Evolutionary conservation across 495 filamentous ascomycete species (phyloP), one percentile per base, ranked within the genome.

Genomic region (Xylaria nigripes): DNA sequence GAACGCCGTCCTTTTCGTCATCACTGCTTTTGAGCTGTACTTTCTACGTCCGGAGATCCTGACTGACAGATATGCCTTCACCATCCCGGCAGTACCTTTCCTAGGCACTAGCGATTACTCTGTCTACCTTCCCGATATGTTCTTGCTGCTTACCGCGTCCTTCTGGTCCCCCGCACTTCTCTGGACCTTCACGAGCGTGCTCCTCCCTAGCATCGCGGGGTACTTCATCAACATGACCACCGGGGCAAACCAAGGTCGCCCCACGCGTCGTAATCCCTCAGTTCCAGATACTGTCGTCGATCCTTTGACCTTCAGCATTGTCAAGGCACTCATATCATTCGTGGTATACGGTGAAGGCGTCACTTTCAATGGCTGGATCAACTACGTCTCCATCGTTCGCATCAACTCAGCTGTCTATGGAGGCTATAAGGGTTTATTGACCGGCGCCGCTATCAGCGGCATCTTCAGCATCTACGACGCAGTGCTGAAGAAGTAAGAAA

Each of bases 171-270:
- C 90, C 0, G 81, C 87, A 27, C 72, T 81, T 9, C 75, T 93
- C 21, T 98, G 94, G 92, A 58, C 79, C 2, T 63, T 85, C 24
- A 92, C 89, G 2, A 83, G 79, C 60, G 57, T 90, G 15, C 24
- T 86, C 13, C 46, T 92, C 56, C 93, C 93, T 3, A 60, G 83
- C 50, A 50, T 85, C 23, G 76, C 81, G 32, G 88, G 86, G 1
- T 96, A 90, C 63, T 92, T 96, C 65, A 81, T 94, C 75, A 96
- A 98, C 67, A 63, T 96, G 60, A 86, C 81, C 44, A 69, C 66
- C 55, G 71, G 66, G 50, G 57, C 64, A 58, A 24, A 61, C 56
- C 48, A 57, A 43, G 25, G 42, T 40, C 59, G 61, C 60, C 60
- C 64, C 27, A 60, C 61, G 42, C 61, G 64, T 47, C 65, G 73